Base-by-base conservation (phyloP, 1,284 basidiomycete species). In the Anthracocystis panici-leucophaei region DNA sequence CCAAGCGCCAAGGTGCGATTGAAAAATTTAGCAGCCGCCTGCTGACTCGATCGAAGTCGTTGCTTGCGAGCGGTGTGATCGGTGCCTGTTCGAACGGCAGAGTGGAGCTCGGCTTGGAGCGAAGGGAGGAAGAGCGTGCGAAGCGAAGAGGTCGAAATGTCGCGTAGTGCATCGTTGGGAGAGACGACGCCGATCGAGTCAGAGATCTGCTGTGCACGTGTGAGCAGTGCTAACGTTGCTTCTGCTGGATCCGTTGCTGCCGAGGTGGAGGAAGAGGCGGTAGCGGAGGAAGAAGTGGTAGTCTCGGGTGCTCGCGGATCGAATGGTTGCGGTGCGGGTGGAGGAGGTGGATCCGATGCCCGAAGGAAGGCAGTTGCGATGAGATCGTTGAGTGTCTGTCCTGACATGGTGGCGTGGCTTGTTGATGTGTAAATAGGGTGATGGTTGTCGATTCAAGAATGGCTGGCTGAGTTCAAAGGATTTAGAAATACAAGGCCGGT, bases 111-210 rank as follows among this genome's bases (percentile, higher is more conserved):
- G 1, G 73, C 61, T n/a, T 57, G 53, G 10, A 82, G 62, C 11
- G 77, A 79, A 11, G 70, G 58, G 10, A 82, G 63, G 57, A 82
- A 75, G 12, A 82, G 71, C 16, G 68, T 69, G 4, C 80, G 80
- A 20, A 82, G 69, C 9, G 79, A 72, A 16, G 69, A 73, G 29
- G 80, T 82, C 21, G 75, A 73, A 18, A 82, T 75, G 45, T 82
- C 80, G 5, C 74, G 49, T 40, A 80, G 41, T 4, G 61, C 57
- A 29, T 82, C 80, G 63, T 80, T 79, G 50, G 54, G 44, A 4
- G 69, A 76, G n/a, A 82, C 57, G 31, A 82, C 64, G 31, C 57
- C 60, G 46, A 77, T 59, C 5, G 79, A 77, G 53, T 79, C 68
- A 1, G 79, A 69, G 16, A 75, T 61, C 29, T 65, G 69, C 33